Evolutionary conservation across 345 rosid species (phyloP), one percentile per base, ranked within the genome.

Genomic region (Trapa incisa): DNA sequence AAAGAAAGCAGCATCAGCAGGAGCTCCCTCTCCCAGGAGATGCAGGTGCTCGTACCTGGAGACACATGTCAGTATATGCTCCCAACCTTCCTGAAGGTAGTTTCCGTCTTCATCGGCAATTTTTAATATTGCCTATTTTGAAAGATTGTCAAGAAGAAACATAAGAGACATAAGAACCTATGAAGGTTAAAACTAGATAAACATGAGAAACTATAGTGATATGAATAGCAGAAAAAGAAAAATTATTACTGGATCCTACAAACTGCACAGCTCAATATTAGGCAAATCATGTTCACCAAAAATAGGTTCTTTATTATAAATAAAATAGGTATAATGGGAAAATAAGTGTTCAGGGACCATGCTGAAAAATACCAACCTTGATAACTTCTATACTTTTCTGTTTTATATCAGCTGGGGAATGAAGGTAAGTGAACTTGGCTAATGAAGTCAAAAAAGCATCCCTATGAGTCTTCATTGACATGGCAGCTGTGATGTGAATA

Each of bases 71-170:
- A 95, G 84, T 70, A 95, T 88, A 85, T 95, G 99, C 77, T 91
- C 99, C 99, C 99, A 95, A 68, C 97, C 97, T 78, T 95, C 99
- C 88, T 89, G 97, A 77, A 95, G 81, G 80, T 87, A 91, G 76
- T 91, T 91, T 14, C 99, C 99, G 78, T 95, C 97, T 80, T 95
- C 99, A 70, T 95, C 96, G 68, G 97, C 99, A 79, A 95, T 80
- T 67, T 89, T 80, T 71, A 95, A 83, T 74, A 95, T 83, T 72
- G 96, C 97, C 99, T 95, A 73, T 72, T 33, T 74, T 75, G 10
- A 10, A n/a, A 72, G 73, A 67, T 17, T 22, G 29, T 22, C 29
- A 45, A 56, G 42, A 71, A 73, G 72, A 54, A 50, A 45, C 66
- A 72, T 71, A 63, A 64, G 11, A 5, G 61, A 29, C 37, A 47